These are phyloP conservation scores for Diversispora eburnea DNA, from an alignment of 192 early-diverging fungal genomes.

Conservation along the genomic window DNA sequence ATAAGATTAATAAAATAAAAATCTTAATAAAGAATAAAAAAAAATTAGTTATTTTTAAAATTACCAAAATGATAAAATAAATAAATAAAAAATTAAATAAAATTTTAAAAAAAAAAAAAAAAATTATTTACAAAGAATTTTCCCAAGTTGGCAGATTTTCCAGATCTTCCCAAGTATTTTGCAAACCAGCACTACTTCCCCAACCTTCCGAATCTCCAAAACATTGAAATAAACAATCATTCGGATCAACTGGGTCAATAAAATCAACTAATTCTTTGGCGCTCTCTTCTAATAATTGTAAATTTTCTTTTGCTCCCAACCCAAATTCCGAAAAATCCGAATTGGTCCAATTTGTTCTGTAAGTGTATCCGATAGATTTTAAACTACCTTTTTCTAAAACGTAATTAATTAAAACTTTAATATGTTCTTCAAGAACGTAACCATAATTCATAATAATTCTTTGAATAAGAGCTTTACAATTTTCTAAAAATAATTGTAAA, in stretches of 20 bases:
- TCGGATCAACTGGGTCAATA: not conserved
- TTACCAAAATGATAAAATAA: too few species aligned
- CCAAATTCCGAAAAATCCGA: not conserved
- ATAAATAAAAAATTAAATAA: too few species aligned
- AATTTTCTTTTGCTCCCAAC: too few species aligned
- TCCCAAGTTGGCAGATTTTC: too few species aligned
- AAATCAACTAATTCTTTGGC: not conserved
- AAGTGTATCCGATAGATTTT: not conserved
- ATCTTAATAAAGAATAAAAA: too few species aligned
- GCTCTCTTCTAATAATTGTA: not conserved
- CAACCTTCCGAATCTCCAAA: not conserved
- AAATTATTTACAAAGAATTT: too few species aligned
- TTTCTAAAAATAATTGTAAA: not conserved
- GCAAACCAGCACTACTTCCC: too few species aligned
- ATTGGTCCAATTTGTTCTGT: not conserved
- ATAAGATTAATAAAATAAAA: too few species aligned
- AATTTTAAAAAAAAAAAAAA: too few species aligned
- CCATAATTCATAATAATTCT: not conserved
- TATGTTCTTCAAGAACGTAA: not conserved
- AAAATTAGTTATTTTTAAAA: too few species aligned
- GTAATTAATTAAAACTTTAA: not conserved
- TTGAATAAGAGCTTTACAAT: not conserved
- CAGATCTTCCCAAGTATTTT: too few species aligned
- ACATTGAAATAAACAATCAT: not conserved
- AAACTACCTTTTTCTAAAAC: not conserved